A percentile compares a stretch with the other conserved stretches of the same genome.
These are phyloP conservation scores for Sclerotinia trifoliorum DNA, from an alignment of 2,329 filamentous ascomycete genomes.

Conservation along the genomic window DNA sequence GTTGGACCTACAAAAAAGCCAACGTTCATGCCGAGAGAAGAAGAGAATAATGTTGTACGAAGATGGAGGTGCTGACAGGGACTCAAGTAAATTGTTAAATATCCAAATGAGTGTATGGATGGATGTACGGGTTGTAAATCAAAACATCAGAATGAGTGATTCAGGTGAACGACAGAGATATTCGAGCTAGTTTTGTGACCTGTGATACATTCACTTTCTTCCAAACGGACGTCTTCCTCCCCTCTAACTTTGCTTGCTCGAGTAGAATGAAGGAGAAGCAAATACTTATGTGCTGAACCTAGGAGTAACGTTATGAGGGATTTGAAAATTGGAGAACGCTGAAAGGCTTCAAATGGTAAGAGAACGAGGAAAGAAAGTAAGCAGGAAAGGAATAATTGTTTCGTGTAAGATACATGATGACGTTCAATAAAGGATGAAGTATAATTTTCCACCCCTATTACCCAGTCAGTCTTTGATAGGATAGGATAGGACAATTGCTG, in stretches of 20 bases:
- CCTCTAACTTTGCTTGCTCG: background rate
- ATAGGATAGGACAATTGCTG: background rate
- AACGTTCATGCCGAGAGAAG: background rate
- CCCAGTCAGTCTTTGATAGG: slow-evolving; percentile 9
- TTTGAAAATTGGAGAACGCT: background rate
- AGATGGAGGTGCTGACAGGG: background rate
- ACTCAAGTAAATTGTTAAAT: slow-evolving; percentile 1
- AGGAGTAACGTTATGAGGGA: slow-evolving; percentile 7
- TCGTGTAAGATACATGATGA: slow-evolving; percentile 21
- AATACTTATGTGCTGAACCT: slow-evolving; percentile 23
- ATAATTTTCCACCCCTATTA: slow-evolving; percentile 17
- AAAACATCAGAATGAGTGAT: slow-evolving; percentile 16
- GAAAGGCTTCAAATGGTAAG: slow-evolving; percentile 15
- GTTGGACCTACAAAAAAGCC: background rate
- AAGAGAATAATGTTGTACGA: background rate
- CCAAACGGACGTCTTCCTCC: background rate
- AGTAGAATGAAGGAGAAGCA: slow-evolving; percentile 16
- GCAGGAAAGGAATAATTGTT: slow-evolving; percentile 17
- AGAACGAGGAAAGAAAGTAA: slow-evolving; percentile 17
- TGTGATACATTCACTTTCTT: slow-evolving; percentile 5
- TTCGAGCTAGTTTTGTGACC: background rate
- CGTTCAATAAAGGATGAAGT: slow-evolving; percentile 14
- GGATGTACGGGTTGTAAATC: background rate
- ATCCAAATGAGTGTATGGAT: slow-evolving; percentile 15
- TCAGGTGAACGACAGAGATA: background rate